A percentile compares a stretch with the other conserved stretches of the same genome.
phyloP scores from a whole-genome alignment of 2,329 filamentous ascomycete species.

The Phaeosphaeria sp. region DNA sequence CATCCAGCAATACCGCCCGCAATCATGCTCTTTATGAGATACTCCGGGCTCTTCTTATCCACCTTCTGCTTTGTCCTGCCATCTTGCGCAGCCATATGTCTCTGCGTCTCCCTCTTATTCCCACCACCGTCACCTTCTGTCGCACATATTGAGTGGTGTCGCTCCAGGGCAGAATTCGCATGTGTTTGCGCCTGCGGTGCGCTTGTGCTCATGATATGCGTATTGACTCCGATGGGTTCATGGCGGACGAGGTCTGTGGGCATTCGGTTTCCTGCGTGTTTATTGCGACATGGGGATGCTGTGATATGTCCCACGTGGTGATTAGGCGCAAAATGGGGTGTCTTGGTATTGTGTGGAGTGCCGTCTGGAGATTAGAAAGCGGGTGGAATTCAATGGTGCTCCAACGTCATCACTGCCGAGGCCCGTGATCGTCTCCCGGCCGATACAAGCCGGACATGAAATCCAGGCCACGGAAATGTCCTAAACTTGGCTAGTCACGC shows the following conservation, averaged over 20 bases:
- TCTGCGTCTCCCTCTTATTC: not conserved
- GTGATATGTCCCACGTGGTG: not conserved
- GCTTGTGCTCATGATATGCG: constrained; percentile 42
- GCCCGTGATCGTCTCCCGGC: not conserved
- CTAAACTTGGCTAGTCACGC: not conserved
- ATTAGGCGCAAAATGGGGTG: not conserved
- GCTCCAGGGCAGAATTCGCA: constrained; percentile 10
- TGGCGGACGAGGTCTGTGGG: constrained; percentile 46
- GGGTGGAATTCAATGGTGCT: constrained; percentile 3
- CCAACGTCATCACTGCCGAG: constrained; percentile 5
- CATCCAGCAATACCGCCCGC: constrained; percentile 92
- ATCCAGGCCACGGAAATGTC: not conserved
- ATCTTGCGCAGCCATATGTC: constrained; percentile 4
- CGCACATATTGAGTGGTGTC: constrained; percentile 54
- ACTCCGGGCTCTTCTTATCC: constrained; percentile 79
- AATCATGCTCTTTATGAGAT: constrained; percentile 80
- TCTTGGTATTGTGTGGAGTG: constrained; percentile 1
- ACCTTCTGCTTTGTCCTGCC: constrained; percentile 51
- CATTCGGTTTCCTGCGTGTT: constrained; percentile 40
- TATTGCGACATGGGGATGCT: constrained; percentile 29
- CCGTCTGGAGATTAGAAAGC: constrained; percentile 17
- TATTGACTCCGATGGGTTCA: constrained; percentile 43
- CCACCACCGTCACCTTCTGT: constrained; percentile 58
- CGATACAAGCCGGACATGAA: not conserved
- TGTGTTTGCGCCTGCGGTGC: constrained; percentile 30